phyloP scores from a whole-genome alignment of 768 basidiomycete species.

The Psilocybe cyanescens region DNA sequence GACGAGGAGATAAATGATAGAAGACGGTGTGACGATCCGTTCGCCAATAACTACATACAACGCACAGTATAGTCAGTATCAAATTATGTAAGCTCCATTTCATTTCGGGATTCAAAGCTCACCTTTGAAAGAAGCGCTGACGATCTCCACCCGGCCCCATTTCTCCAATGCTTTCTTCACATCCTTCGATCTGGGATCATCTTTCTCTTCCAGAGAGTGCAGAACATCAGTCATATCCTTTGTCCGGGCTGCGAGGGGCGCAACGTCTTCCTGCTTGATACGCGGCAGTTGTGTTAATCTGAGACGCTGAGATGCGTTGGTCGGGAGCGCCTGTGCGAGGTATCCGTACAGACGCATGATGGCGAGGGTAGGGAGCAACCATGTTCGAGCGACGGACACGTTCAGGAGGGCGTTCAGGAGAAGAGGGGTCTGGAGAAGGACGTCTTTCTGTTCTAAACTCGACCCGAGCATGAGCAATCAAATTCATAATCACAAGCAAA shows the following conservation, averaged over 20 bases:
- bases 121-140: slow-evolving; percentile 89
- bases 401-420: slow-evolving; percentile 82
- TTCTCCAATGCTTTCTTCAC: slow-evolving; percentile 67
- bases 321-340: slow-evolving; percentile 79
- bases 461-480: background rate
- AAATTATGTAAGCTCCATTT: background rate
- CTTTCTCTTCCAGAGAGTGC: slow-evolving; percentile 50
- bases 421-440: slow-evolving; percentile 74
- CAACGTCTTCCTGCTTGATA: slow-evolving; percentile 57
- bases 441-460: slow-evolving; percentile 64
- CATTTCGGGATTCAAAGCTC: slow-evolving; percentile 13
- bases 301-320: slow-evolving; percentile 46
- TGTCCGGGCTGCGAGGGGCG: slow-evolving; percentile 36
- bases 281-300: slow-evolving; percentile 80
- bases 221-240: slow-evolving; percentile 51
- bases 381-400: slow-evolving; percentile 84
- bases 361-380: slow-evolving; percentile 80
- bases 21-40: slow-evolving; percentile 81
- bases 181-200: slow-evolving; percentile 51
- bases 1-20: slow-evolving; percentile 85
- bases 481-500: background rate
- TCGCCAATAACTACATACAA: slow-evolving; percentile 80
- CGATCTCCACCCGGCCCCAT: slow-evolving; percentile 80
- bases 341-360: slow-evolving; percentile 84
- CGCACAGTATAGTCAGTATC: background rate